These are phyloP conservation scores for Entomortierella chlamydospora DNA, from an alignment of 192 early-diverging fungal genomes.

Conservation along the genomic window DNA sequence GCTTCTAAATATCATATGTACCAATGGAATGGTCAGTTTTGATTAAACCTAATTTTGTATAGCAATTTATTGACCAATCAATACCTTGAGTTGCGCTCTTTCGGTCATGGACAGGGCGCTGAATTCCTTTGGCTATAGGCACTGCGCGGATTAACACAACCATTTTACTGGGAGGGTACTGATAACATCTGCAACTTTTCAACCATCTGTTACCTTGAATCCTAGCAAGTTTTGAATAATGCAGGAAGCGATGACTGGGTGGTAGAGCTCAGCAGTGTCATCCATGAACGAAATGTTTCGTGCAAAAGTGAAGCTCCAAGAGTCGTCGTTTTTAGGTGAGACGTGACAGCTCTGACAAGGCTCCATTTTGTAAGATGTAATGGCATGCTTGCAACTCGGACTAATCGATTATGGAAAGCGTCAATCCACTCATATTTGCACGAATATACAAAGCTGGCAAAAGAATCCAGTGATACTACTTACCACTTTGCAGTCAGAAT, in stretches of 20 bases:
- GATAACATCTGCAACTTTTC: not conserved
- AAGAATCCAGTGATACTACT: not conserved
- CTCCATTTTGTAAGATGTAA: constrained; percentile 41
- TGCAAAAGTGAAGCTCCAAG: constrained; percentile 27
- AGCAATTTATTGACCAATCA: not conserved
- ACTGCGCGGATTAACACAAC: not conserved
- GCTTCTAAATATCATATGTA: constrained; percentile 18
- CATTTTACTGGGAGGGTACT: not conserved
- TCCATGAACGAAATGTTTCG: constrained; percentile 38
- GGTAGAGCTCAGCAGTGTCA: constrained; percentile 38
- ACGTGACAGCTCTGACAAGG: constrained; percentile 13
- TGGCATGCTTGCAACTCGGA: constrained; percentile 18
- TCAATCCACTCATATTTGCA: no score
- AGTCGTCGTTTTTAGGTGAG: constrained; percentile 10
- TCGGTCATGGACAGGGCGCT: constrained; percentile 12
- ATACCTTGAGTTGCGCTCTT: constrained; percentile 30
- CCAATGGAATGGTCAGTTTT: not conserved
- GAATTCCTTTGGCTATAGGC: constrained; percentile 30
- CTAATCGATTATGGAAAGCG: not conserved
- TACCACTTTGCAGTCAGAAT: constrained; percentile 43
- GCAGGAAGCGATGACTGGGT: constrained; percentile 26
- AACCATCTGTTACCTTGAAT: constrained; percentile 31
- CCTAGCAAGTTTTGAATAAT: constrained; percentile 12
- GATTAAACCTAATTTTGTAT: not conserved
- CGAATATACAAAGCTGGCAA: no score